These are phyloP conservation scores for Chrysophaeum taylorii DNA, from an alignment of 352 stramenopile genomes.

Conservation along the genomic window DNA sequence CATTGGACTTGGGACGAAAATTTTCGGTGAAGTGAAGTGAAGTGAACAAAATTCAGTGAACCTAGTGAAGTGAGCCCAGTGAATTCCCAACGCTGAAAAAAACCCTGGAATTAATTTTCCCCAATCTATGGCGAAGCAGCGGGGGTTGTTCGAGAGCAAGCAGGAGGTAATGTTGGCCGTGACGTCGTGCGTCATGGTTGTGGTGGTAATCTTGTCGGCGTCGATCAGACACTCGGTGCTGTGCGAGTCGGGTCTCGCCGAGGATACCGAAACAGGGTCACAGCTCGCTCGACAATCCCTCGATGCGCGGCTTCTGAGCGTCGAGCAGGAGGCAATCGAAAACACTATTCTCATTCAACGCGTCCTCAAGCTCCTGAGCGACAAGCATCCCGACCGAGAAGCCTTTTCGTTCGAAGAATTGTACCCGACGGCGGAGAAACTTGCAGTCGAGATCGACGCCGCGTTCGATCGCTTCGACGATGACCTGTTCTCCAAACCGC, in stretches of 20 bases:
- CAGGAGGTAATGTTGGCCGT: background rate
- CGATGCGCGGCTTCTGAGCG: background rate
- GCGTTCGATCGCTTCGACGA: background rate
- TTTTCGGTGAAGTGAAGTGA: too few species aligned
- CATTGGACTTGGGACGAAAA: too few species aligned
- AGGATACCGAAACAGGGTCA: background rate
- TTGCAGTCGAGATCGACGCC: background rate
- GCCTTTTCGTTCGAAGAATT: background rate
- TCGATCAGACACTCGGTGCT: background rate
- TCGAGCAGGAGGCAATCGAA: slow-evolving; percentile 2
- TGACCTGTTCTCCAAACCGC: background rate
- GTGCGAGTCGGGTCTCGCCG: background rate
- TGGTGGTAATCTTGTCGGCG: background rate
- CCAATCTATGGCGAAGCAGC: too few species aligned
- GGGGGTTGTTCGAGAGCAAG: too few species aligned
- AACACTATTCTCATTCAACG: background rate
- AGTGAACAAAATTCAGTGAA: too few species aligned
- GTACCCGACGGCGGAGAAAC: background rate
- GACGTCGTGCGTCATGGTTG: background rate
- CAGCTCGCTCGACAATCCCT: background rate
- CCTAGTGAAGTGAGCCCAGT: too few species aligned
- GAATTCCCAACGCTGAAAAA: too few species aligned
- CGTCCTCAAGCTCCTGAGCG: background rate
- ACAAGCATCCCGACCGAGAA: background rate
- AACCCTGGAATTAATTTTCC: too few species aligned